These are phyloP conservation scores for Croton laevigatus DNA, from an alignment of 441 rosid species.

Conservation along the genomic window DNA sequence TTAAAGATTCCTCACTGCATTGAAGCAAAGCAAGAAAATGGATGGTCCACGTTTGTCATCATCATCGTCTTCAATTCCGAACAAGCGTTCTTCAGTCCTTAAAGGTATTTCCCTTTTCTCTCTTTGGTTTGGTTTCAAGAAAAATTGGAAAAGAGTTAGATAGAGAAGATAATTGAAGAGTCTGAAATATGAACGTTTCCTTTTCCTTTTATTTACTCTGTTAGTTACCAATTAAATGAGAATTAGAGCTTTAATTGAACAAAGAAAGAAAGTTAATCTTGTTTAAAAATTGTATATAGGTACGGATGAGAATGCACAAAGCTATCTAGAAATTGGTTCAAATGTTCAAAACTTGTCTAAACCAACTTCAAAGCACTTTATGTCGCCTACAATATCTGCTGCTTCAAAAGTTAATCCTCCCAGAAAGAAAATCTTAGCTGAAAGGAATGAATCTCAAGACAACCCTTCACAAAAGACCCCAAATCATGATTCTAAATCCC, in stretches of 20 bases:
- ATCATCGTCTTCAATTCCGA: slow-evolving; percentile 15
- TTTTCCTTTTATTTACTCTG: not conserved
- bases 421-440: slow-evolving; percentile 36
- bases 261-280: too few relatives aligned
- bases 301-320: slow-evolving; percentile 34
- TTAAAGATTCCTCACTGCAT: not conserved
- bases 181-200: not conserved
- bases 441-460: slow-evolving; percentile 31
- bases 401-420: slow-evolving; percentile 37
- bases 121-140: not conserved
- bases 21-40: slow-evolving; percentile 23
- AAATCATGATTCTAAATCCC: slow-evolving; percentile 17
- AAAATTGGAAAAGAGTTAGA: not conserved
- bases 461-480: slow-evolving; percentile 20
- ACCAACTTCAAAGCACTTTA: slow-evolving; percentile 24
- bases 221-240: not conserved
- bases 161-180: not conserved
- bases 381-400: slow-evolving; percentile 35
- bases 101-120: slow-evolving; percentile 22
- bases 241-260: not conserved
- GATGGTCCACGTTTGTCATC: slow-evolving; percentile 24
- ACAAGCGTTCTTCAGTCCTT: slow-evolving; percentile 15
- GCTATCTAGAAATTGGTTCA: slow-evolving; percentile 17
- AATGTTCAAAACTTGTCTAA: slow-evolving; percentile 18
- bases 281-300: not conserved